phyloP scores from a whole-genome alignment of 2,329 filamentous ascomycete species.

The Decorospora gaudefroyi region DNA sequence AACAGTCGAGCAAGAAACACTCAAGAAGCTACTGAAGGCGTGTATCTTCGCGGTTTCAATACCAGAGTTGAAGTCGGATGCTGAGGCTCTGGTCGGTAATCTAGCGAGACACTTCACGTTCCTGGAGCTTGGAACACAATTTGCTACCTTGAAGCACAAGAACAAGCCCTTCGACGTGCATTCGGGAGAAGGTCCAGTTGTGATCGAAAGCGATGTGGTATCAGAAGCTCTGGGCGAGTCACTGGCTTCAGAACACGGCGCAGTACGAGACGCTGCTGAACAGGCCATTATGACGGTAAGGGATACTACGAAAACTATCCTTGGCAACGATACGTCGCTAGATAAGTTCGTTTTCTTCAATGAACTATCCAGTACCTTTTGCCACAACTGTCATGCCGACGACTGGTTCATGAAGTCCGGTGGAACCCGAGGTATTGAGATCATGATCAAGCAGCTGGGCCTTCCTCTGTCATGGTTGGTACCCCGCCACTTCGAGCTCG shows the following conservation, averaged over 20 bases:
- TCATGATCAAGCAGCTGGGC: constrained; percentile 81
- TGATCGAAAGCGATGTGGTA: constrained; percentile 82
- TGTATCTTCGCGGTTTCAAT: constrained; percentile 84
- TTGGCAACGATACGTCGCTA: constrained; percentile 73
- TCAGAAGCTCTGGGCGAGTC: constrained; percentile 90
- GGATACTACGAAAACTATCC: constrained; percentile 74
- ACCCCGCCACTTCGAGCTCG: constrained; percentile 82
- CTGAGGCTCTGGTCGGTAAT: constrained; percentile 74
- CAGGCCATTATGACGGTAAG: constrained; percentile 77
- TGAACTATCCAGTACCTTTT: constrained; percentile 80
- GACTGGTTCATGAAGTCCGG: constrained; percentile 99
- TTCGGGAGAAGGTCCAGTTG: constrained; percentile 83
- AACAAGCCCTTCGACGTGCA: constrained; percentile 80
- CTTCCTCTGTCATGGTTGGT: constrained; percentile 83
- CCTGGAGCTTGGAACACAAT: constrained; percentile 82
- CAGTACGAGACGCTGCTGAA: constrained; percentile 82
- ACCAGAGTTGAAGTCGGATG: constrained; percentile 76
- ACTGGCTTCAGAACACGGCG: constrained; percentile 79
- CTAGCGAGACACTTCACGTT: constrained; percentile 89
- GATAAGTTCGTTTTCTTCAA: constrained; percentile 82
- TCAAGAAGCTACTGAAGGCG: constrained; percentile 88
- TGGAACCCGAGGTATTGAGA: constrained; percentile 85
- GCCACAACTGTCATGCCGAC: constrained; percentile 93
- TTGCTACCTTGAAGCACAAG: constrained; percentile 77
- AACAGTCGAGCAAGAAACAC: constrained; percentile 75